Conservation (phyloP, 805 yeast genomes). For the Candida suzukii region DNA sequence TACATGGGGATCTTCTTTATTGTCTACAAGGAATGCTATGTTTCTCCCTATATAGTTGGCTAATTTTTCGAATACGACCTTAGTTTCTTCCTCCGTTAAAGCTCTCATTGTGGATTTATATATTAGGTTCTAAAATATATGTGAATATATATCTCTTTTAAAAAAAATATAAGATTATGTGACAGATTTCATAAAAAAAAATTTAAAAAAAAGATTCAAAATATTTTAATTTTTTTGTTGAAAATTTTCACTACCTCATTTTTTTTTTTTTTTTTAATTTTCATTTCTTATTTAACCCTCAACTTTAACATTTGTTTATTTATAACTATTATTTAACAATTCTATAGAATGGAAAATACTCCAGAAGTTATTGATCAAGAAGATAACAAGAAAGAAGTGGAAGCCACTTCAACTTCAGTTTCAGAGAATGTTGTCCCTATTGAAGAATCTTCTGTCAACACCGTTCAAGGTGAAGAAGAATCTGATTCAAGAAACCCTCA, state of each 20-base stretch:
- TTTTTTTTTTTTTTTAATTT: not conserved
- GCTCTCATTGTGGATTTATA: constrained; percentile 86
- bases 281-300: too few relatives aligned
- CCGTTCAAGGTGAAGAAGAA: not conserved
- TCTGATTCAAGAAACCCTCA: constrained; percentile 1
- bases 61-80: constrained; percentile 89
- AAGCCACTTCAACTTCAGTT: not conserved
- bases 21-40: constrained; percentile 79
- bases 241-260: constrained; percentile 1
- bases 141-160: too few relatives aligned
- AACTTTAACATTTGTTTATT: too few relatives aligned
- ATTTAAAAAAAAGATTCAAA: too few relatives aligned
- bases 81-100: constrained; percentile 94
- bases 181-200: too few relatives aligned
- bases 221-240: not conserved
- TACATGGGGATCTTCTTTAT: constrained; percentile 83
- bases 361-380: not conserved
- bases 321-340: not conserved
- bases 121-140: too few relatives aligned
- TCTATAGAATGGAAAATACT: not conserved
- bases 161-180: too few relatives aligned
- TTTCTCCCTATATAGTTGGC: constrained; percentile 97
- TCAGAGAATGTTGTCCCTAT: not conserved
- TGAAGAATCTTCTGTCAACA: not conserved
- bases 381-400: not conserved